These are phyloP conservation scores for Stellera chamaejasme DNA, from an alignment of 345 rosid genomes.

Conservation along the genomic window DNA sequence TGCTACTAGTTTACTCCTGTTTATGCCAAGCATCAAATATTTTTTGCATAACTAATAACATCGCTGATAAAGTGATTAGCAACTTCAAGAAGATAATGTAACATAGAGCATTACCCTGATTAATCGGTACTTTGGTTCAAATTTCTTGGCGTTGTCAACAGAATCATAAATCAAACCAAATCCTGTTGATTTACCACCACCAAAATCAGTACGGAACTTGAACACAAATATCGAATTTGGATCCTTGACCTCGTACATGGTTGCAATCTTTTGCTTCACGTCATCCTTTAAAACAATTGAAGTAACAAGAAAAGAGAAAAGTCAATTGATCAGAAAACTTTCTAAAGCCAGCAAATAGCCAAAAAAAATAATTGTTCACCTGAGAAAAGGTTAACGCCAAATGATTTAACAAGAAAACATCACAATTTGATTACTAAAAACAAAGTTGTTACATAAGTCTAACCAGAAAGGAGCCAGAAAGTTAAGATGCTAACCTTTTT, in stretches of 20 bases:
- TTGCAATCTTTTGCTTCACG: conserved; percentile 49
- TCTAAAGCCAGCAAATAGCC: neutral
- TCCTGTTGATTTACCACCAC: conserved; percentile 72
- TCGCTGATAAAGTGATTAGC: too few relatives aligned
- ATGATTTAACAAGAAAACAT: neutral
- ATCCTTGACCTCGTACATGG: conserved; percentile 58
- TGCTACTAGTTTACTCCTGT: too few relatives aligned
- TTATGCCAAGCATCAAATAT: too few relatives aligned
- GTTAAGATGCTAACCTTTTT: conserved; percentile 34
- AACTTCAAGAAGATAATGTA: neutral
- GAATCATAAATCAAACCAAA: conserved; percentile 65
- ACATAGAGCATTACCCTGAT: conserved; percentile 46
- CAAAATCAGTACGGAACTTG: conserved; percentile 70
- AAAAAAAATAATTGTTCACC: neutral
- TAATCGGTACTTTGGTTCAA: conserved; percentile 65
- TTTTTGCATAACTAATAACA: too few relatives aligned
- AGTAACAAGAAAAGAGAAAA: neutral
- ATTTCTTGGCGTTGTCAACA: conserved; percentile 59
- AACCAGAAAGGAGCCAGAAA: too few relatives aligned
- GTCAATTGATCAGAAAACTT: neutral
- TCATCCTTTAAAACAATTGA: neutral
- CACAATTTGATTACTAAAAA: too few relatives aligned
- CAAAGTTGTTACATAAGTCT: too few relatives aligned
- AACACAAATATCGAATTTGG: conserved; percentile 54
- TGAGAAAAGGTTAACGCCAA: too few relatives aligned